These are phyloP conservation scores for Rhizopus delemar DNA, from an alignment of 371 early-diverging fungal genomes.

Conservation along the genomic window DNA sequence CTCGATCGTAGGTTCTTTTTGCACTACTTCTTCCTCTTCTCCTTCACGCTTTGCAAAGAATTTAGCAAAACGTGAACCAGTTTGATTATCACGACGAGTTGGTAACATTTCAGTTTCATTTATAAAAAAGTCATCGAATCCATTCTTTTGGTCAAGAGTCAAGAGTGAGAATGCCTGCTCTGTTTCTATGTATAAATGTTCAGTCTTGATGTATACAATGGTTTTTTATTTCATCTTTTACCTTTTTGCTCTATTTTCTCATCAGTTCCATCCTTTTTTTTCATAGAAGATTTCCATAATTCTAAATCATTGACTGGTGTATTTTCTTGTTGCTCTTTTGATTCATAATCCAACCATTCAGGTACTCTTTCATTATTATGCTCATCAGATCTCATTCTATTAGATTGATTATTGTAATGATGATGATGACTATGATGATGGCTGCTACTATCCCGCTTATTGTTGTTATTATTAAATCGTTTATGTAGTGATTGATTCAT, in stretches of 20 bases:
- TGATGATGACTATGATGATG: conserved; percentile 1
- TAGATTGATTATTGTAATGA: conserved; percentile 2
- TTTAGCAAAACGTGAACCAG: conserved; percentile 65
- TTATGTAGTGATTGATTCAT: conserved; percentile 18
- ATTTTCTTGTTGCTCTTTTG: conserved; percentile 36
- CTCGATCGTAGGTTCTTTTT: conserved; percentile 20
- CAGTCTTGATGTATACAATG: not conserved
- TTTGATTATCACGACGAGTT: conserved; percentile 37
- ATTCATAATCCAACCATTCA: conserved; percentile 70
- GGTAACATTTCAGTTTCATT: not conserved
- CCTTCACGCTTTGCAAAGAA: conserved; percentile 60
- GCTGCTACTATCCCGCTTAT: not conserved
- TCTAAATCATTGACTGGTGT: conserved; percentile 53
- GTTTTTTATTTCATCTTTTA: not conserved
- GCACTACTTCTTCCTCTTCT: conserved; percentile 9
- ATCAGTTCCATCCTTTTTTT: conserved; percentile 49
- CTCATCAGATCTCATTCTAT: conserved; percentile 1
- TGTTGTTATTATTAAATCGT: conserved; percentile 9
- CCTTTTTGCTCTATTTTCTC: conserved; percentile 2
- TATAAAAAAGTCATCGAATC: conserved; percentile 9
- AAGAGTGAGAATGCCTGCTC: conserved; percentile 1
- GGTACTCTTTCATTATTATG: conserved; percentile 48
- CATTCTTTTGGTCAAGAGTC: conserved; percentile 4
- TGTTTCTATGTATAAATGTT: not conserved
- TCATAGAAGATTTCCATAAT: conserved; percentile 67